Conservation (phyloP, 352 stramenopile genomes). For the Phytophthora pluvialis region DNA sequence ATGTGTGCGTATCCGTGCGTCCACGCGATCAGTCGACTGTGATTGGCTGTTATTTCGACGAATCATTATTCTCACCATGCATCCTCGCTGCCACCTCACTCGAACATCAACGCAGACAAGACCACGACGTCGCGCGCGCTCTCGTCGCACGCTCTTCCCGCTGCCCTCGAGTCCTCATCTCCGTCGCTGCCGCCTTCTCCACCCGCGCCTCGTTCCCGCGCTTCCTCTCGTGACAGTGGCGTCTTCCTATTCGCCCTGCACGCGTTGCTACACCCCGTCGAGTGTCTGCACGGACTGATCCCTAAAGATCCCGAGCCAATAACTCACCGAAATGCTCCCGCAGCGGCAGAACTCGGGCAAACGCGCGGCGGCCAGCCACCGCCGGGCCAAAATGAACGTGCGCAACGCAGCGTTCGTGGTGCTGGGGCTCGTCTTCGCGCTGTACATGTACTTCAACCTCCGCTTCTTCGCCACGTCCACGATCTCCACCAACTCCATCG, state of each 20-base stretch:
- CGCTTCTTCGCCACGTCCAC: conserved; percentile 61
- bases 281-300: neutral
- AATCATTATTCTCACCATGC: no score
- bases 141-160: neutral
- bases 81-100: conserved; percentile 15
- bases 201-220: conserved; percentile 5
- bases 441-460: conserved; percentile 74
- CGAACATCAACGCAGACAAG: conserved; percentile 26
- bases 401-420: conserved; percentile 38
- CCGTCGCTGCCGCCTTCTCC: neutral
- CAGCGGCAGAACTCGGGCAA: conserved; percentile 54
- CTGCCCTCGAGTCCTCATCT: neutral
- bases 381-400: conserved; percentile 21
- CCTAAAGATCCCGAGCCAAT: conserved; percentile 11
- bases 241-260: neutral
- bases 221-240: conserved; percentile 1
- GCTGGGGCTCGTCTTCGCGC: conserved; percentile 50
- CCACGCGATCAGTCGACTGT: no score
- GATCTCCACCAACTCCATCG: conserved; percentile 35
- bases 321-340: conserved; percentile 51
- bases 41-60: no score
- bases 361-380: conserved; percentile 38
- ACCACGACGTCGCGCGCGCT: conserved; percentile 14
- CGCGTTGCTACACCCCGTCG: neutral
- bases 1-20: no score